Percentiles rank a stretch among this genome's conserved stretches.
phyloP scores from a whole-genome alignment of 225 moss, liverwort and hornwort species.

The Physcomitrium patens region DNA sequence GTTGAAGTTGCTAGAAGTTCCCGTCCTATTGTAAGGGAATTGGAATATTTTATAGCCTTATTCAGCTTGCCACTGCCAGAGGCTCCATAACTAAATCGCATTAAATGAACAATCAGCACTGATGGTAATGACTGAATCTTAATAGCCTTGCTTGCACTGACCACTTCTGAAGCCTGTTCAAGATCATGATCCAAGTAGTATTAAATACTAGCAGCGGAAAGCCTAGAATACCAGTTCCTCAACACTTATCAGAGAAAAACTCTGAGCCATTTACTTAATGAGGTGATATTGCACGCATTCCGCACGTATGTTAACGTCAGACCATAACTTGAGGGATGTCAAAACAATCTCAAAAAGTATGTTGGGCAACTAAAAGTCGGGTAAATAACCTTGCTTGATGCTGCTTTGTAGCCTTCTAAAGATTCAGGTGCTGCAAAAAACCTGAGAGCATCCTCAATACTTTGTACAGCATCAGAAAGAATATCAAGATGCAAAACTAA shows the following conservation, averaged over 20 bases:
- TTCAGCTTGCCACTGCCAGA: constrained; percentile 83
- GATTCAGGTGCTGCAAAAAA: constrained; percentile 95
- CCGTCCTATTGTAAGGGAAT: constrained; percentile 75
- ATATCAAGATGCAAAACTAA: constrained; percentile 95
- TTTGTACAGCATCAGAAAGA: constrained; percentile 84
- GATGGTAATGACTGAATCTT: constrained; percentile 90
- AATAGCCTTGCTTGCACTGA: constrained; percentile 90
- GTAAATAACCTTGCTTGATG: constrained; percentile 76
- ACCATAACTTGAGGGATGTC: constrained; percentile 7
- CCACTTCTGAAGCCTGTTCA: constrained; percentile 64
- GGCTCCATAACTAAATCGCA: constrained; percentile 95
- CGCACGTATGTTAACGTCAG: not conserved
- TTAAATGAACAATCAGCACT: constrained; percentile 85
- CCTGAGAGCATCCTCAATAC: constrained; percentile 92
- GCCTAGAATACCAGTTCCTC: constrained; percentile 4
- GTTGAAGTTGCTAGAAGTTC: constrained; percentile 78
- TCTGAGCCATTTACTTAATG: not conserved
- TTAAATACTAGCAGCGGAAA: constrained; percentile 19
- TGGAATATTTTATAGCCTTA: constrained; percentile 79
- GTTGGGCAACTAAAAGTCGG: constrained; percentile 14
- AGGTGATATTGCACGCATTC: constrained; percentile 6
- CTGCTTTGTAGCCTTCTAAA: constrained; percentile 89
- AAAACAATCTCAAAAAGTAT: not conserved
- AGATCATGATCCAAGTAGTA: constrained; percentile 13
- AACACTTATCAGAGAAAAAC: not conserved